These are phyloP conservation scores for Aspergillus felis DNA, from an alignment of 2,329 filamentous ascomycete species.

Conservation along the genomic window DNA sequence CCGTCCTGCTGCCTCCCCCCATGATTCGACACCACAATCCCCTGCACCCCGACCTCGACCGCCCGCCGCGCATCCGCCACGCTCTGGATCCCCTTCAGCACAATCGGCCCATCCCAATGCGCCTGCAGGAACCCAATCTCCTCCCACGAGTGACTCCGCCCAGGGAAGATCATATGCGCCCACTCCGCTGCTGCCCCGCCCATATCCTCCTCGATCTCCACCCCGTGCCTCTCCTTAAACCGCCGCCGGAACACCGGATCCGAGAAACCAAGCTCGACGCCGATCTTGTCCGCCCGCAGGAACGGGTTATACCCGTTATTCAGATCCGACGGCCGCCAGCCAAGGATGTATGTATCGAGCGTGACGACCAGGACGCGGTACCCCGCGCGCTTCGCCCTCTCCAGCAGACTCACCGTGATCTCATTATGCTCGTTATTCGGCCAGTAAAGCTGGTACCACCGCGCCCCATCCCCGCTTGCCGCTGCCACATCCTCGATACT, in stretches of 20 bases:
- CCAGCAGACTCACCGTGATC: slow-evolving; percentile 60
- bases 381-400: slow-evolving; percentile 56
- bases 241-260: slow-evolving; percentile 62
- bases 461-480: slow-evolving; percentile 51
- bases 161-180: slow-evolving; percentile 51
- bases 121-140: slow-evolving; percentile 54
- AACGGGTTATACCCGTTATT: slow-evolving; percentile 52
- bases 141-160: slow-evolving; percentile 55
- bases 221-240: slow-evolving; percentile 46
- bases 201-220: slow-evolving; percentile 43
- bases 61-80: slow-evolving; percentile 44
- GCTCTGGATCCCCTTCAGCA: slow-evolving; percentile 54
- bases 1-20: slow-evolving; percentile 48
- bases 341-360: slow-evolving; percentile 64
- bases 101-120: slow-evolving; percentile 60
- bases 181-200: slow-evolving; percentile 47
- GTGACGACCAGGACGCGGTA: slow-evolving; percentile 67
- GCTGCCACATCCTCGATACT: slow-evolving; percentile 63
- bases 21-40: slow-evolving; percentile 49
- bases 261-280: slow-evolving; percentile 58
- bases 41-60: slow-evolving; percentile 42
- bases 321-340: slow-evolving; percentile 65
- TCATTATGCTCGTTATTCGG: slow-evolving; percentile 55
- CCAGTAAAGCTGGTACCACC: slow-evolving; percentile 76
- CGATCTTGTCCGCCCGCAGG: slow-evolving; percentile 35